Conservation (phyloP, 768 basidiomycete species). For the Pisolithus tinctorius region DNA sequence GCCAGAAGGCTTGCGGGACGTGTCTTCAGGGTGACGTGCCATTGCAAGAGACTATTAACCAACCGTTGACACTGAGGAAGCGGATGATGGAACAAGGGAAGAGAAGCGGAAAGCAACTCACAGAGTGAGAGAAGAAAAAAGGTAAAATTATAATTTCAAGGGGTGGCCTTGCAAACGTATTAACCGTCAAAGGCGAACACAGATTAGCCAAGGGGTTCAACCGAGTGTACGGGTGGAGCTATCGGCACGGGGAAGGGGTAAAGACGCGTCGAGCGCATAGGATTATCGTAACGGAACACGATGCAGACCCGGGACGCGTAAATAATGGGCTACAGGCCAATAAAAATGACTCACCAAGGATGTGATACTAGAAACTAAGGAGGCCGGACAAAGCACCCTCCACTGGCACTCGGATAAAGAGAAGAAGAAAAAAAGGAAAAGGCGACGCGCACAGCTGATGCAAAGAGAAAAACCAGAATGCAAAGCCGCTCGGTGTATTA, state of each 20-base stretch:
- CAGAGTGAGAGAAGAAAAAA: conserved; percentile 20
- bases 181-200: conserved; percentile 25
- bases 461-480: conserved; percentile 26
- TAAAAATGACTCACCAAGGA: conserved; percentile 22
- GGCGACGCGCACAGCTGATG: conserved; percentile 20
- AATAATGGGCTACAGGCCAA: conserved; percentile 7
- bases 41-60: conserved; percentile 18
- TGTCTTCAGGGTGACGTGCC: conserved; percentile 32
- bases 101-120: conserved; percentile 14
- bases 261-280: conserved; percentile 21
- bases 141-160: conserved; percentile 29
- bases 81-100: conserved; percentile 11
- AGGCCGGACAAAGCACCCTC: conserved; percentile 7
- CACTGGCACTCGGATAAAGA: conserved; percentile 12
- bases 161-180: conserved; percentile 25
- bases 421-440: conserved; percentile 19
- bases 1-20: conserved; percentile 61
- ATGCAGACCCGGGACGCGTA: conserved; percentile 26
- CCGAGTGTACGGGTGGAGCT: conserved; percentile 9
- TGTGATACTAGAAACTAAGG: conserved; percentile 24
- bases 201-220: conserved; percentile 20
- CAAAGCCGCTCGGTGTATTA: conserved; percentile 22
- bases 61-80: conserved; percentile 23
- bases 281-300: conserved; percentile 27
- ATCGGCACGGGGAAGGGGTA: conserved; percentile 23